Evolutionary conservation across 495 filamentous ascomycete genomes (phyloP).

Genomic region (Ascodesmis nigricans): DNA sequence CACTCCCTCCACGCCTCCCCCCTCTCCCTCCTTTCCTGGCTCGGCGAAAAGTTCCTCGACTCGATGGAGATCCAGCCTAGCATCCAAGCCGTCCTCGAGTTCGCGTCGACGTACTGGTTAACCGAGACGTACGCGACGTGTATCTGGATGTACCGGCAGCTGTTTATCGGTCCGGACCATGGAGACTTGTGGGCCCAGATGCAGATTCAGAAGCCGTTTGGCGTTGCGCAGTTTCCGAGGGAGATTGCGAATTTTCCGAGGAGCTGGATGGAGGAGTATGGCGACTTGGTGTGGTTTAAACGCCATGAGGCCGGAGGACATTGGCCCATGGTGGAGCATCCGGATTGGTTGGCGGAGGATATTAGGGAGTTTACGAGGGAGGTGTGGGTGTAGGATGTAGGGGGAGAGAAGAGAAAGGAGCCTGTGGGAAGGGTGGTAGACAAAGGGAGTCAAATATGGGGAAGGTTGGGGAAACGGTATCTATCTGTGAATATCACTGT

Average conservation of each 20-base stretch:
- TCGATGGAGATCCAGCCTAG: conserved; percentile 34
- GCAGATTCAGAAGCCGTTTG: neutral
- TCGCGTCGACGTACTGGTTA: conserved; percentile 41
- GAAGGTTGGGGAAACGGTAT: no score
- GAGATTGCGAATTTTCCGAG: neutral
- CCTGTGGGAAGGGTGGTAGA: neutral
- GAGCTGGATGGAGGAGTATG: neutral
- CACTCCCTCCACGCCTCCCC: conserved; percentile 33
- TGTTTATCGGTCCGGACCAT: conserved; percentile 21
- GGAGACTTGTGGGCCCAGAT: no score
- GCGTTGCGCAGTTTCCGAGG: neutral
- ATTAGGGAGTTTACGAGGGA: neutral
- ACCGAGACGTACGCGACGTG: conserved; percentile 33
- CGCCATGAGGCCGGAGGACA: neutral
- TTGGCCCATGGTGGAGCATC: neutral
- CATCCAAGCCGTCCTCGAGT: conserved; percentile 32
- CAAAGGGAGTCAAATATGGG: no score
- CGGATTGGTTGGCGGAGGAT: neutral
- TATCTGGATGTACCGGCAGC: conserved; percentile 33
- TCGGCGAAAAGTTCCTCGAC: conserved; percentile 42
- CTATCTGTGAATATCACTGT: no score
- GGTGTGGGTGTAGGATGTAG: neutral
- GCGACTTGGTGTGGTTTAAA: neutral
- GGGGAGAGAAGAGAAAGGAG: neutral
- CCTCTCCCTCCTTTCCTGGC: conserved; percentile 41